phyloP scores from a whole-genome alignment of 768 basidiomycete genomes.

The Suillus weaverae region DNA sequence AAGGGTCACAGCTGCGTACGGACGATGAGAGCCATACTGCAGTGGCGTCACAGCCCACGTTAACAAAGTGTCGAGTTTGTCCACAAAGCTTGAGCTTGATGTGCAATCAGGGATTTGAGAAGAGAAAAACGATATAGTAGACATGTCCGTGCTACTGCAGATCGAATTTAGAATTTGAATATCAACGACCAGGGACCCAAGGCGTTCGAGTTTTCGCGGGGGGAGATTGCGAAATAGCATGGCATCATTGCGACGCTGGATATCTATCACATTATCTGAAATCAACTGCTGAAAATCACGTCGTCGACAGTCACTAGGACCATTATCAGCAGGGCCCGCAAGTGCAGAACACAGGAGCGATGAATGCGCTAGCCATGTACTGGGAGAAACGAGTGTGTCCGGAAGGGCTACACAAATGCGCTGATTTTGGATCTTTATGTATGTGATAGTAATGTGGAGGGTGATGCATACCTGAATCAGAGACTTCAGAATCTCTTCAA shows the following conservation, averaged over 20 bases:
- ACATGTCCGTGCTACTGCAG: slow-evolving; percentile 61
- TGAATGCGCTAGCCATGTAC: slow-evolving; percentile 60
- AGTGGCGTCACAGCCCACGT: slow-evolving; percentile 81
- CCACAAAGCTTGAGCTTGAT: slow-evolving; percentile 49
- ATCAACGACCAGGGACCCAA: slow-evolving; percentile 61
- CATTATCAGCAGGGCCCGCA: slow-evolving; percentile 38
- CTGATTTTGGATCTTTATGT: slow-evolving; percentile 35
- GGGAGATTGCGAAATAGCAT: slow-evolving; percentile 73
- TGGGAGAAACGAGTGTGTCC: slow-evolving; percentile 74
- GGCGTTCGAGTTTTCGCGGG: slow-evolving; percentile 54
- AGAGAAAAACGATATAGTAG: slow-evolving; percentile 57
- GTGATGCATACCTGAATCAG: slow-evolving; percentile 56
- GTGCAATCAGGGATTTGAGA: slow-evolving; percentile 35
- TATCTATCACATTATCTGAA: slow-evolving; percentile 61
- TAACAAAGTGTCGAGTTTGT: slow-evolving; percentile 71
- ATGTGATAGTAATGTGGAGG: slow-evolving; percentile 2
- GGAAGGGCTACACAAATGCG: slow-evolving; percentile 69
- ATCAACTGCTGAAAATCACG: slow-evolving; percentile 50
- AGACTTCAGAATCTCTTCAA: slow-evolving; percentile 52
- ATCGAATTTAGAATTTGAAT: slow-evolving; percentile 78
- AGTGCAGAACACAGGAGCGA: slow-evolving; percentile 40
- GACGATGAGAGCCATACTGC: slow-evolving; percentile 81
- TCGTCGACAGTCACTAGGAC: slow-evolving; percentile 30
- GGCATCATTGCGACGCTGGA: slow-evolving; percentile 77
- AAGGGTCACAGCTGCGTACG: slow-evolving; percentile 71